Percentiles rank a stretch among this genome's conserved stretches.
Evolutionary conservation across 2,329 filamentous ascomycete species (phyloP).

Genomic region (Trichoderma sp.): DNA sequence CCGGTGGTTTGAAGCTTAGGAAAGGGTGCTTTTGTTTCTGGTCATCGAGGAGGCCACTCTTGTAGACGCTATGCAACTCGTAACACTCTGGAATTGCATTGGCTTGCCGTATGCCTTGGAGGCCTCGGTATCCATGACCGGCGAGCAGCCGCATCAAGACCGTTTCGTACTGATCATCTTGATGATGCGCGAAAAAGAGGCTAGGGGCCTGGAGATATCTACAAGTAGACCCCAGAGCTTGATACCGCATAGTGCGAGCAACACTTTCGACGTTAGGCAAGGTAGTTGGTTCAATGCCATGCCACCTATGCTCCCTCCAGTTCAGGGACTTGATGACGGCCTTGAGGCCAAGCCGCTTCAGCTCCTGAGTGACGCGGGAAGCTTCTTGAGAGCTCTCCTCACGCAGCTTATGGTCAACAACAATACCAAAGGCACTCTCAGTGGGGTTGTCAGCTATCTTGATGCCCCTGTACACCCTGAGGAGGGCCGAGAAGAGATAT

Average conservation of each 20-base stretch:
- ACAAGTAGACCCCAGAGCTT: conserved; percentile 63
- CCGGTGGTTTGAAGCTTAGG: conserved; percentile 38
- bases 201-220: conserved; percentile 48
- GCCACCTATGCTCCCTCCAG: conserved; percentile 47
- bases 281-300: conserved; percentile 32
- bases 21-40: conserved; percentile 37
- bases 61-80: conserved; percentile 68
- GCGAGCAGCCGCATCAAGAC: conserved; percentile 73
- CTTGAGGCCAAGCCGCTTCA: conserved; percentile 40
- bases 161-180: conserved; percentile 89
- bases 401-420: conserved; percentile 60
- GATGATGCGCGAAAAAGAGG: conserved; percentile 80
- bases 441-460: conserved; percentile 47
- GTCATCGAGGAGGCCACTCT: conserved; percentile 59
- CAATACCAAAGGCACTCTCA: conserved; percentile 42
- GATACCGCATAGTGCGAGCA: conserved; percentile 74
- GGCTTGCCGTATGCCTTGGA: conserved; percentile 65
- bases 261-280: conserved; percentile 71
- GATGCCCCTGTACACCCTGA: conserved; percentile 33
- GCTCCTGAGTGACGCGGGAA: conserved; percentile 39
- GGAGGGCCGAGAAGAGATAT: conserved; percentile 60
- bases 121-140: conserved; percentile 66
- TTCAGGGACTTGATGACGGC: conserved; percentile 30
- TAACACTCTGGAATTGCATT: conserved; percentile 80
- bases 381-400: conserved; percentile 54